Percentiles rank a stretch among this genome's conserved stretches.
phyloP scores from a whole-genome alignment of 345 rosid genomes.

The Corchorus olitorius region DNA sequence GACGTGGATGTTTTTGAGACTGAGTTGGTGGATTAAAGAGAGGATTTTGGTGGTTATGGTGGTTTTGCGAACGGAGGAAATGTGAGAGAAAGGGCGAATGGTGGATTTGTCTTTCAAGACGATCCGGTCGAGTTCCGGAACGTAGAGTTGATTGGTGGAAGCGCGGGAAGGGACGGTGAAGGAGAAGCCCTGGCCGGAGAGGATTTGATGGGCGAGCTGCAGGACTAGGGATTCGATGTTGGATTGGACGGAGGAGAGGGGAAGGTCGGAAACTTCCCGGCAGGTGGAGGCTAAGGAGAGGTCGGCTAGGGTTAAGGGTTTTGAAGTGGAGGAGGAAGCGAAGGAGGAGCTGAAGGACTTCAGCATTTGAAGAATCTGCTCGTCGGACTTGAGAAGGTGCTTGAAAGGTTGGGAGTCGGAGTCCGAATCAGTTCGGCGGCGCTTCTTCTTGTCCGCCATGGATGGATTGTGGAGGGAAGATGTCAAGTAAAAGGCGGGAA shows the following conservation, averaged over 20 bases:
- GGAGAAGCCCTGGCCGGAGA: slow-evolving; percentile 85
- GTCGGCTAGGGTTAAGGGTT: slow-evolving; percentile 77
- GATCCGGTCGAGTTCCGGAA: slow-evolving; percentile 98
- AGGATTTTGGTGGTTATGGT: slow-evolving; percentile 87
- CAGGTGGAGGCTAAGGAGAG: slow-evolving; percentile 70
- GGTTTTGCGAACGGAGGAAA: slow-evolving; percentile 82
- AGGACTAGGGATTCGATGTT: slow-evolving; percentile 71
- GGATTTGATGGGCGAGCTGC: slow-evolving; percentile 71
- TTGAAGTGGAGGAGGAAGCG: slow-evolving; percentile 46
- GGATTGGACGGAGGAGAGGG: slow-evolving; percentile 82
- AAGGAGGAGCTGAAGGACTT: slow-evolving; percentile 40
- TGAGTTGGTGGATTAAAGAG: slow-evolving; percentile 88
- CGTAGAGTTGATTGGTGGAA: slow-evolving; percentile 91
- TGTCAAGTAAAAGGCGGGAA: slow-evolving; percentile 17
- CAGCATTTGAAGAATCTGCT: slow-evolving; percentile 54
- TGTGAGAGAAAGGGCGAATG: slow-evolving; percentile 82
- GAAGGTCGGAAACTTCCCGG: slow-evolving; percentile 87
- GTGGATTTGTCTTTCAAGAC: slow-evolving; percentile 92
- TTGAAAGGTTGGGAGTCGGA: slow-evolving; percentile 66
- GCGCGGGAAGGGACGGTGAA: slow-evolving; percentile 94
- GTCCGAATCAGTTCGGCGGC: slow-evolving; percentile 59
- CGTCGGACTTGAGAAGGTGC: slow-evolving; percentile 62
- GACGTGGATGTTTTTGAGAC: slow-evolving; percentile 81
- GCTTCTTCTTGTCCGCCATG: slow-evolving; percentile 74
- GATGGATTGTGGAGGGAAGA: not conserved